Conservation (phyloP, 768 basidiomycete genomes). For the Daedaleopsis sinensis region DNA sequence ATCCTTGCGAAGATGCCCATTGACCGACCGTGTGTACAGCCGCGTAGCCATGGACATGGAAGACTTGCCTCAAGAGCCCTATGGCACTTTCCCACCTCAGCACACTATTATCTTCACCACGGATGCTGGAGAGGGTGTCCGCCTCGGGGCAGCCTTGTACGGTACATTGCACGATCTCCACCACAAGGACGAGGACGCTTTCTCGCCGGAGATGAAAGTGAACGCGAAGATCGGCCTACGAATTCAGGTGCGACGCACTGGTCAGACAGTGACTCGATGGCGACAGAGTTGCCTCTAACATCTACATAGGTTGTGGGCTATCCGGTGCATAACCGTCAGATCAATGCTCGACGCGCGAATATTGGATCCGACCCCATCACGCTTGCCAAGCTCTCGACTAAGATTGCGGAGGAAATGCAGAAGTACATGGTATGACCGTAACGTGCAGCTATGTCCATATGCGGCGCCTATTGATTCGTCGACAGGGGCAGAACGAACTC, state of each 20-base stretch:
- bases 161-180: neutral
- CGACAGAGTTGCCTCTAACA: neutral
- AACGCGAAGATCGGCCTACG: conserved; percentile 4
- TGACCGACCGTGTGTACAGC: too few species aligned
- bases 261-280: neutral
- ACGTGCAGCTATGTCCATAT: neutral
- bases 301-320: neutral
- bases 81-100: too few species aligned
- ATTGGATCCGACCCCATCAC: neutral
- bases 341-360: conserved; percentile 3
- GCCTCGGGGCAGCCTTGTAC: neutral
- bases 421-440: neutral
- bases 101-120: too few species aligned
- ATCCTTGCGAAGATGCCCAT: too few species aligned
- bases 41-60: too few species aligned
- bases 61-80: too few species aligned
- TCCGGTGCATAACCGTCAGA: neutral
- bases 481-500: neutral
- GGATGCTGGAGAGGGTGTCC: neutral
- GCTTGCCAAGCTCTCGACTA: neutral
- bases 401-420: conserved; percentile 2
- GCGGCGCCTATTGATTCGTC: neutral
- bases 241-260: neutral
- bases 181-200: neutral
- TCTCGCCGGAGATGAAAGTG: neutral